Base-by-base conservation (phyloP, 352 stramenopile genomes). In the Globisporangium splendens region DNA sequence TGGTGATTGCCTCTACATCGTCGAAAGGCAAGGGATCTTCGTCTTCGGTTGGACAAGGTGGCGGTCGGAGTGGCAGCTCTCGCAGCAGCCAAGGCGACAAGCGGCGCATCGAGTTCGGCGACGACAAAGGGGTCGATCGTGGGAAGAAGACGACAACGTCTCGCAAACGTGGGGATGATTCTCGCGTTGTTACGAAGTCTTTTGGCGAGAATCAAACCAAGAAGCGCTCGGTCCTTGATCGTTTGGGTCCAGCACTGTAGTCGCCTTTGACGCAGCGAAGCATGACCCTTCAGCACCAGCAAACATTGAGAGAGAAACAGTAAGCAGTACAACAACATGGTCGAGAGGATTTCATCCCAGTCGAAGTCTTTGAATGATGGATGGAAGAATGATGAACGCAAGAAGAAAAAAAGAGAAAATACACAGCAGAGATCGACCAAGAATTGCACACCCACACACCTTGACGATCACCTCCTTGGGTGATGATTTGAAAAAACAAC, bases 181-280 rank as follows among this genome's bases (percentile, higher is more conserved):
- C 53, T 54, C 43, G 60, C n/a, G n/a, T n/a, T 35, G 50, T 39
- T 22, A 65, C 68, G 46, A 80, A 85, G 50, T 68, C 70, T n/a
- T 77, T 75, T 24, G 70, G 74, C 28, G 80, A 90, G 17, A 66
- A 60, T 22, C 80, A 86, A 39, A 50, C 70, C 49, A 95, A 95
- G 72, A 95, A 95, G 72, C 69, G 76, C 15, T 95, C 85, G 1
- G 85, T 95, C 22, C 69, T 95, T 15, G 85, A 95, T 46, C 81
- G 85, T 18, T 77, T 95, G 44, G 85, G 85, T 2, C 85, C 85
- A n/a, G 82, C 81, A 12, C 28, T 93, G 31, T 90, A 77, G 54
- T 35, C 28, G 8, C 3, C 22, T 18, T 22, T 1, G 18, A 7
- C 38, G 15, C 14, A 18, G 13, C 12, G 10, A 43, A 35, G 28